A percentile compares a stretch with the other conserved stretches of the same genome.
These are phyloP conservation scores for Candida mesenterica DNA, from an alignment of 1,139 yeast species.

Conservation along the genomic window DNA sequence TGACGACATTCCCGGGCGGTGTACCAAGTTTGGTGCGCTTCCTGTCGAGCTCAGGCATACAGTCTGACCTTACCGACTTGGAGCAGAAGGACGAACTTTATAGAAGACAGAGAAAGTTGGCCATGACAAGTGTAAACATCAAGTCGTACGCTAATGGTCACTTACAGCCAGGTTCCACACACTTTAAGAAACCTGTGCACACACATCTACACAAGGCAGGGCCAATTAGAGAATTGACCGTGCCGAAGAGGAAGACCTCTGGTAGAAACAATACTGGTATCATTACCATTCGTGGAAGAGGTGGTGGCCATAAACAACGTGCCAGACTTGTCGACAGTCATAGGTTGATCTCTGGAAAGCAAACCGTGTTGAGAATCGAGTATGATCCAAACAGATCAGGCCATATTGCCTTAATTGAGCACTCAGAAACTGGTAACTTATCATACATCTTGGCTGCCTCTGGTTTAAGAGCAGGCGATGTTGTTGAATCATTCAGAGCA, in stretches of 20 bases:
- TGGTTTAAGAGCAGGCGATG: constrained; percentile 90
- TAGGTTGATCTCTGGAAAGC: constrained; percentile 67
- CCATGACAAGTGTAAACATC: constrained; percentile 67
- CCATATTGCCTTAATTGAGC: constrained; percentile 84
- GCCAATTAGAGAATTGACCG: constrained; percentile 76
- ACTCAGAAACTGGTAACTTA: constrained; percentile 57
- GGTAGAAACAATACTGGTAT: constrained; percentile 91
- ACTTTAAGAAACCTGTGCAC: constrained; percentile 86
- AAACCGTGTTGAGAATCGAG: constrained; percentile 83
- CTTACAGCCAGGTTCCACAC: constrained; percentile 83
- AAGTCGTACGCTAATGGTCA: constrained; percentile 70
- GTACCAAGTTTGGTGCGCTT: constrained; percentile 11
- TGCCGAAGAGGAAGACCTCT: constrained; percentile 67
- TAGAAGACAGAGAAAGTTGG: constrained; percentile 69
- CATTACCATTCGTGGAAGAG: constrained; percentile 90
- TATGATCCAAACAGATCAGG: constrained; percentile 95
- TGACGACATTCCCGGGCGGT: not conserved
- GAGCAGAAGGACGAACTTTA: constrained; percentile 76
- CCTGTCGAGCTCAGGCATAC: constrained; percentile 7
- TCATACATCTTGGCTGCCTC: constrained; percentile 88
- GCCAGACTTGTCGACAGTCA: constrained; percentile 77
- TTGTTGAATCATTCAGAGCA: constrained; percentile 80
- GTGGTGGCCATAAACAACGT: constrained; percentile 95
- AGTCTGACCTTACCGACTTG: constrained; percentile 58
- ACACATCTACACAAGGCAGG: constrained; percentile 84